phyloP scores from a whole-genome alignment of 2,329 filamentous ascomycete genomes.

The Stagonosporopsis chrysanthemi region DNA sequence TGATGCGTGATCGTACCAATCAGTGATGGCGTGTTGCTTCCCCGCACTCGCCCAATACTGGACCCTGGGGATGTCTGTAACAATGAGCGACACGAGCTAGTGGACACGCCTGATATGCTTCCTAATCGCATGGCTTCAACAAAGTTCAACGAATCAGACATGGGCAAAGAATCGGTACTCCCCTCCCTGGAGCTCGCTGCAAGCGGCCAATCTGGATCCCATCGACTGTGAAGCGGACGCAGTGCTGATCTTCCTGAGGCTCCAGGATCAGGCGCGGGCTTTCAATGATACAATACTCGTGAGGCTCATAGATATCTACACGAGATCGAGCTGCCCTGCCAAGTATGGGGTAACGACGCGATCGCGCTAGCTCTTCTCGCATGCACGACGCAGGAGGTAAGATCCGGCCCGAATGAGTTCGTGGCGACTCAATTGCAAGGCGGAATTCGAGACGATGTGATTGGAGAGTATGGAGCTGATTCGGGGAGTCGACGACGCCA shows the following conservation, averaged over 20 bases:
- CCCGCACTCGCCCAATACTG: constrained; percentile 39
- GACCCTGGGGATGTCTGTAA: constrained; percentile 35
- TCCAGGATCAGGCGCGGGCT: not conserved
- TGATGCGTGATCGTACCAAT: constrained; percentile 47
- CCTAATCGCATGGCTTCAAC: not conserved
- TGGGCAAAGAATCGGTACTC: not conserved
- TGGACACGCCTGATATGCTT: constrained; percentile 1
- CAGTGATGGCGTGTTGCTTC: constrained; percentile 32
- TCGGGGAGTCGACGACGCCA: not conserved
- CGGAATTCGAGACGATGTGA: not conserved
- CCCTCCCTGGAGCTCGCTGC: not conserved
- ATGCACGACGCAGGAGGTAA: constrained; percentile 1
- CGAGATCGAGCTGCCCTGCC: constrained; percentile 3
- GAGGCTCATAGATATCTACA: constrained; percentile 16
- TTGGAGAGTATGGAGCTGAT: not conserved
- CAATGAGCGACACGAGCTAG: constrained; percentile 28
- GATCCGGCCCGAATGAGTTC: constrained; percentile 16
- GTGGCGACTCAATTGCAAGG: not conserved
- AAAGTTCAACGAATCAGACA: constrained; percentile 21
- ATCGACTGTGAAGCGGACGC: not conserved
- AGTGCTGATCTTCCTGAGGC: not conserved
- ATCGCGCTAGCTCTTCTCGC: constrained; percentile 17
- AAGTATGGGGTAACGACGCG: not conserved
- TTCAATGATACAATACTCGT: constrained; percentile 4
- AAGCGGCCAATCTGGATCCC: not conserved